Percentiles rank a stretch among this genome's conserved stretches.
Evolutionary conservation across 768 basidiomycete genomes (phyloP).

Genomic region (Mycena sanguinolenta): DNA sequence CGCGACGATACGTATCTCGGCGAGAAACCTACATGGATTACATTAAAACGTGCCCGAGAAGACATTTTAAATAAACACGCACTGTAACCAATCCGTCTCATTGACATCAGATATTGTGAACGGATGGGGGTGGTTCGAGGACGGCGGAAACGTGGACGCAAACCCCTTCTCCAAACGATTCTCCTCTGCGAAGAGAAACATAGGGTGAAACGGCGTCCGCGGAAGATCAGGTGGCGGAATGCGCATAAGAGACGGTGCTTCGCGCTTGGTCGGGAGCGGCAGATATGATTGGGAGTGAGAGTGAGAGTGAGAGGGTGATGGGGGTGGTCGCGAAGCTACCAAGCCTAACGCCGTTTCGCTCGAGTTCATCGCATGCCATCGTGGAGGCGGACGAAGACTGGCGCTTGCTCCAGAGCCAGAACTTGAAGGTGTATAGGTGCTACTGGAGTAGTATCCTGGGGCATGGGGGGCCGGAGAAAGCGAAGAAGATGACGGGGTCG

Average conservation of each 20-base stretch:
- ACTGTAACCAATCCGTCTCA: conserved; percentile 66
- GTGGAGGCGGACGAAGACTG: conserved; percentile 1
- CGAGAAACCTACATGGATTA: conserved; percentile 51
- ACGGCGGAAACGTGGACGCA: conserved; percentile 56
- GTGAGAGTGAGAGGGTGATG: background rate
- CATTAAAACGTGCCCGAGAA: background rate
- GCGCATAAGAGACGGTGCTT: conserved; percentile 23
- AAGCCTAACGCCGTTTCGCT: conserved; percentile 15
- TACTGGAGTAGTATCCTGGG: background rate
- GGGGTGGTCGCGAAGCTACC: background rate
- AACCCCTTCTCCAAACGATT: conserved; percentile 59
- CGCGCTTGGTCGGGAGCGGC: background rate
- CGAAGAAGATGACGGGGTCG: background rate
- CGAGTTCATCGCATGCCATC: background rate
- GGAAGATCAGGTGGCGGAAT: background rate
- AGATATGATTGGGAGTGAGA: conserved; percentile 1
- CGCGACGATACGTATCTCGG: conserved; percentile 50
- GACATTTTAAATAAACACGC: conserved; percentile 8
- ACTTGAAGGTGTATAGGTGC: background rate
- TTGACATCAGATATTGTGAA: conserved; percentile 63
- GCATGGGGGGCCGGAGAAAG: background rate
- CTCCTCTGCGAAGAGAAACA: conserved; percentile 46
- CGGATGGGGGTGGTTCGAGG: conserved; percentile 56
- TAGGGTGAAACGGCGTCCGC: conserved; percentile 46
- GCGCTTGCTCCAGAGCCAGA: background rate